Conservation (phyloP, 805 yeast genomes). For the Cyberlindnera americana region DNA sequence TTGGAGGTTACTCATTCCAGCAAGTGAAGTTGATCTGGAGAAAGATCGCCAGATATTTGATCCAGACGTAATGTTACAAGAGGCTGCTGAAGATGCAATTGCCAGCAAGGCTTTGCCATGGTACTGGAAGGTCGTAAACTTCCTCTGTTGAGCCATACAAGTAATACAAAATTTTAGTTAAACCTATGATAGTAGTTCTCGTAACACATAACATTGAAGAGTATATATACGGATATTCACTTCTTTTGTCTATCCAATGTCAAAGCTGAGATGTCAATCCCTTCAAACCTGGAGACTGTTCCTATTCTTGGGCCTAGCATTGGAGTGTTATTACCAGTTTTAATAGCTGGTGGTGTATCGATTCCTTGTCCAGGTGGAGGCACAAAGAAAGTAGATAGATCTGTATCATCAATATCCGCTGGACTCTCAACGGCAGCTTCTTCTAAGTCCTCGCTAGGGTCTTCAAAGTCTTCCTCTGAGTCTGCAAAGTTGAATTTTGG, state of each 20-base stretch:
- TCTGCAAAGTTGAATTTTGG: slow-evolving; percentile 26
- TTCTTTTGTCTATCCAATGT: not conserved
- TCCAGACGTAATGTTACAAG: slow-evolving; percentile 34
- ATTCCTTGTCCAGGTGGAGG: slow-evolving; percentile 28
- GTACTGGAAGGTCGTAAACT: not conserved
- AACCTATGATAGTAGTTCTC: no score
- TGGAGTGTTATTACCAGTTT: slow-evolving; percentile 18
- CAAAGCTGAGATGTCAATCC: slow-evolving; percentile 7
- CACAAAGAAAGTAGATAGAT: slow-evolving; percentile 23
- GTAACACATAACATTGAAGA: not conserved
- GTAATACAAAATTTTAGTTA: not conserved
- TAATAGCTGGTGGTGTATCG: slow-evolving; percentile 22
- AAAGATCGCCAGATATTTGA: slow-evolving; percentile 48
- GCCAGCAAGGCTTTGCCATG: slow-evolving; percentile 13
- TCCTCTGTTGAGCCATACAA: slow-evolving; percentile 2
- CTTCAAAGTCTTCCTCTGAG: slow-evolving; percentile 22
- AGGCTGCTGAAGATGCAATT: slow-evolving; percentile 33
- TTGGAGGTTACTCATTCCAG: slow-evolving; percentile 33
- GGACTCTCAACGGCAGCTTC: slow-evolving; percentile 25
- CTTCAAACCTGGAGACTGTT: slow-evolving; percentile 6
- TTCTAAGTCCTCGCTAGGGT: slow-evolving; percentile 18
- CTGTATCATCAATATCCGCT: slow-evolving; percentile 28
- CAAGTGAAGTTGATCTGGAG: slow-evolving; percentile 51
- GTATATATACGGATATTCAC: not conserved
- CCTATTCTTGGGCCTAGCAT: slow-evolving; percentile 16